Evolutionary conservation across 371 early-diverging fungal genomes (phyloP).

Genomic region (Mucor ambiguus): DNA sequence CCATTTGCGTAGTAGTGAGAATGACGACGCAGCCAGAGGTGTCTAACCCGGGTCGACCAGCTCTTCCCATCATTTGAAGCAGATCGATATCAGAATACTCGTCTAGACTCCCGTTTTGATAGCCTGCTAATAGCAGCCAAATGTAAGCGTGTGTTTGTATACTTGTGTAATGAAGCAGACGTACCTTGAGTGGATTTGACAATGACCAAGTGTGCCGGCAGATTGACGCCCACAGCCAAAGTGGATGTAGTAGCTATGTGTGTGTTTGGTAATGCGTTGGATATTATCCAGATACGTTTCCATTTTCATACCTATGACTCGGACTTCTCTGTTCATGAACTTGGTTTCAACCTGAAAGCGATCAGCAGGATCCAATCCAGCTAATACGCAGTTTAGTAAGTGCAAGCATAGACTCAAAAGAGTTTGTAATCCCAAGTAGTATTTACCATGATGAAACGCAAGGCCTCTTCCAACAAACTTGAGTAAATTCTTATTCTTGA

Average conservation of each 20-base stretch:
- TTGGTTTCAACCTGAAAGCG: conserved; percentile 66
- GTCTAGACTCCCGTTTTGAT: conserved; percentile 55
- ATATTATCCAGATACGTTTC: not conserved
- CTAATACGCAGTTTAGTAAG: conserved; percentile 10
- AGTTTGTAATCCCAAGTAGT: not conserved
- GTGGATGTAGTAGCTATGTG: conserved; percentile 82
- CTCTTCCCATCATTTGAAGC: conserved; percentile 94
- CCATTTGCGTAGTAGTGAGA: conserved; percentile 64
- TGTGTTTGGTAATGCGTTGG: not conserved
- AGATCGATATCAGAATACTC: conserved; percentile 76
- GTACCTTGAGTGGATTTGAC: conserved; percentile 70
- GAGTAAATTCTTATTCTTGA: conserved; percentile 39
- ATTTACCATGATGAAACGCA: conserved; percentile 73
- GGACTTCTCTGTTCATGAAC: conserved; percentile 61
- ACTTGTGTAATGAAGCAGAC: not conserved
- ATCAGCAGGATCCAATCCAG: conserved; percentile 69
- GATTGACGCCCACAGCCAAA: conserved; percentile 91
- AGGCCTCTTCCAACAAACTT: conserved; percentile 59
- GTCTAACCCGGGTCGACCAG: conserved; percentile 90
- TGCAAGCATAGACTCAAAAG: not conserved
- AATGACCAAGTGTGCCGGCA: conserved; percentile 90
- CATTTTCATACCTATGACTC: conserved; percentile 64
- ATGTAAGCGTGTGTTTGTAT: not conserved
- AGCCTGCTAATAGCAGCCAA: conserved; percentile 39
- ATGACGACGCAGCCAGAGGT: conserved; percentile 76